Evolutionary conservation across 108 stramenopile genomes (phyloP).

Genomic region (Cyclotella atomus): DNA sequence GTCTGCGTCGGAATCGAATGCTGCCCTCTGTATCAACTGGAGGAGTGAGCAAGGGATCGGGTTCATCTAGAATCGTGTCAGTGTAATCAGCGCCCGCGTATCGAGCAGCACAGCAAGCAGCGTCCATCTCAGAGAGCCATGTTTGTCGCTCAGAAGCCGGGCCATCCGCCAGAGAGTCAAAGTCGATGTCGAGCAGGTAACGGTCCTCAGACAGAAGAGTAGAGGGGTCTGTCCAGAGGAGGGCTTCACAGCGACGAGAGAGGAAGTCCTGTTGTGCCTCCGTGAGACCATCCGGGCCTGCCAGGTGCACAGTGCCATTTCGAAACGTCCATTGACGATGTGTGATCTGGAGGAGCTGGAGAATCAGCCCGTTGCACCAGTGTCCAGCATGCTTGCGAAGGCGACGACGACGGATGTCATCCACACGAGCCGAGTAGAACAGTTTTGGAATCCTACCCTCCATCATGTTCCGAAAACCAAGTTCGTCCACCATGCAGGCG

Average conservation of each 20-base stretch:
- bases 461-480: neutral
- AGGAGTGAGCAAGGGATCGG: neutral
- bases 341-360: neutral
- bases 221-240: neutral
- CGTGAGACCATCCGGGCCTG: neutral
- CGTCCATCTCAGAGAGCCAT: neutral
- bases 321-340: neutral
- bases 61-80: neutral
- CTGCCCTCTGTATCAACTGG: slow-evolving; percentile 2
- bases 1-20: neutral
- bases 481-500: neutral
- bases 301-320: neutral
- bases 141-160: neutral
- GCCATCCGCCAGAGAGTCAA: neutral
- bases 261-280: neutral
- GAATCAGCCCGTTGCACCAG: slow-evolving; percentile 1
- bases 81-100: neutral
- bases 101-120: neutral
- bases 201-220: neutral
- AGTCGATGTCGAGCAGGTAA: neutral
- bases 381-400: slow-evolving; percentile 2
- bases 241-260: neutral
- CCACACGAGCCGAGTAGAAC: neutral
- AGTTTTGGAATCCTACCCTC: neutral
- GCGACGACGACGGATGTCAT: neutral